Base-by-base conservation (phyloP, 768 basidiomycete species). In the Lentinula boryana region DNA sequence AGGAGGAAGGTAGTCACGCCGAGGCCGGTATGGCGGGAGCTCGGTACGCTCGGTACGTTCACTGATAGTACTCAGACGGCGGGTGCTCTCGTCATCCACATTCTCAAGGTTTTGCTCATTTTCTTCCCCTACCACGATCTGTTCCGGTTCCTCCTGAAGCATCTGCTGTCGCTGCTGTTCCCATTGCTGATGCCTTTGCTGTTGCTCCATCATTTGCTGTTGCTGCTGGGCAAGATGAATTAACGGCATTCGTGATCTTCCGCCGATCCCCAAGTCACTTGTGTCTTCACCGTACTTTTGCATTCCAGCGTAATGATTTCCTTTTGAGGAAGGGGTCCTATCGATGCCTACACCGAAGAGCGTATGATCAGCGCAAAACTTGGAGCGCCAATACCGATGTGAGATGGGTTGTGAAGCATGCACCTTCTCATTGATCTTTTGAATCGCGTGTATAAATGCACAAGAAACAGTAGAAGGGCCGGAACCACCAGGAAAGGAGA, bases 1-100 rank as follows among this genome's bases (percentile, higher is more conserved):
- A 43, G 73, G 68, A 35, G 72, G 63, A 33, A 77, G 71, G 43
- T 76, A 75, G 56, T 75, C 76, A 43, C 72, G 72, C 32, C 78
- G 74, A 32, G 76, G 76, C 76, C 80, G 80, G 44, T 75, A 74
- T 15, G 78, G 76, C 13, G 84, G 82, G 38, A 78, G 74, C 63
- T 85, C 87, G 38, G 88, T 85, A 36, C 78, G 77, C 68, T 91
- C 89, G 15, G 87, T 86, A 50, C 70, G 73, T 72, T 91, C 89
- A 23, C 81, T 78, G 62, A 91, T 91, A 4, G 85, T 87, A 61
- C 82, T 87, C 61, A 89, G 72, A 58, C 74, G 76, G 35, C 75
- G 72, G 41, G 69, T 73, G 13, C 68, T 62, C 2, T 62, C 58
- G 27, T 61, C 64, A 12, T 71, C 71, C 9, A 76, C 72, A 56